Conservation (phyloP, 257 asterid species). For the Solanum pennellii region DNA sequence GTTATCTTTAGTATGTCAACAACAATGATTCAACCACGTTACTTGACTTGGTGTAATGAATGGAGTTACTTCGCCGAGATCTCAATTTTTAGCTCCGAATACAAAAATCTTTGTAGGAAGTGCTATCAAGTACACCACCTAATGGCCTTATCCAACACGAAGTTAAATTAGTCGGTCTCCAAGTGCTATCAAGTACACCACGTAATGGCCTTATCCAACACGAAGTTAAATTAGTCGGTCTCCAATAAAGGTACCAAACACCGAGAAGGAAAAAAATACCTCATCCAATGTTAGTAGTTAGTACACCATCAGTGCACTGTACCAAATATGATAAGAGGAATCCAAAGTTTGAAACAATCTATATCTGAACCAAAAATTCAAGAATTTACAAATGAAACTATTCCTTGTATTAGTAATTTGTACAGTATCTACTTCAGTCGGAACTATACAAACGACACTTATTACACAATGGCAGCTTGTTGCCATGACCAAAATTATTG, state of each 20-base stretch:
- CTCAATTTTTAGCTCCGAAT: neutral
- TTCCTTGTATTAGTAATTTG: neutral
- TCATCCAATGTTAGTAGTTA: neutral
- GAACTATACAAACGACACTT: neutral
- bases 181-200: neutral
- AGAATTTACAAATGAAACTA: neutral
- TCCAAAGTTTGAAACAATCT: neutral
- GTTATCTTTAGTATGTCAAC: neutral
- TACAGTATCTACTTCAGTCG: neutral
- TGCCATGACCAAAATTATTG: neutral
- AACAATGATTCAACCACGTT: neutral
- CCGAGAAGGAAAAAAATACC: too few relatives aligned
- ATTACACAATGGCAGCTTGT: neutral
- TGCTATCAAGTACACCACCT: neutral
- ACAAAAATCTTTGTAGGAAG: too few relatives aligned
- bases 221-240: accelerated
- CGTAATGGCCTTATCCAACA: too few relatives aligned
- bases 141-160: too few relatives aligned
- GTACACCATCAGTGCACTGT: neutral
- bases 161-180: neutral
- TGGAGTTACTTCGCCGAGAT: too few relatives aligned
- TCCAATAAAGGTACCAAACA: neutral
- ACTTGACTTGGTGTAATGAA: neutral
- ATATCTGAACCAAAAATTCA: neutral
- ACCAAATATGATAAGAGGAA: neutral